Conservation (phyloP, 192 early-diverging fungal species). For the Coemansia sp. region DNA sequence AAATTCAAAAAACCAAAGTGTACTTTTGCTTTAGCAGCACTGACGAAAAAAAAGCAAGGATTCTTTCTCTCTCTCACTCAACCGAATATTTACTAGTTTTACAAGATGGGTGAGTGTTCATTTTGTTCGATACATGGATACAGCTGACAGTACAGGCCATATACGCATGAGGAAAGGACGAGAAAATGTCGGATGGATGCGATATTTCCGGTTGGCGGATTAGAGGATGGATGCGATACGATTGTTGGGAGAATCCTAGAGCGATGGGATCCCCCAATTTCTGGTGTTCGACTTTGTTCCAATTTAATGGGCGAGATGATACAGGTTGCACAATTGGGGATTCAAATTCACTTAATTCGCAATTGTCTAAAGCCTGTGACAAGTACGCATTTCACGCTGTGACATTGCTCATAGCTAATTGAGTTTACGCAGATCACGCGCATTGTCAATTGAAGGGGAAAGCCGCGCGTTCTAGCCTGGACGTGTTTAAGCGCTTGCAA, state of each 20-base stretch:
- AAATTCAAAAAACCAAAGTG: neutral
- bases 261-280: neutral
- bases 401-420: too few relatives aligned
- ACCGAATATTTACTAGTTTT: slow-evolving; percentile 31
- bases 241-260: neutral
- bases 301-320: neutral
- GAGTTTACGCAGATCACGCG: too few relatives aligned
- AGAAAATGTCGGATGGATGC: neutral
- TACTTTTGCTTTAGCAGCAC: neutral
- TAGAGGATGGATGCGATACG: slow-evolving; percentile 13
- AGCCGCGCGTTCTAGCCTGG: too few relatives aligned
- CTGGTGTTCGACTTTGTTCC: neutral
- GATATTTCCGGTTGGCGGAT: neutral
- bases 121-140: neutral
- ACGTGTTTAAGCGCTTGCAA: too few relatives aligned
- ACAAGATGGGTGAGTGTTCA: slow-evolving; percentile 43
- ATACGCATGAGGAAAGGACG: neutral
- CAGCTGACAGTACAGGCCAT: neutral
- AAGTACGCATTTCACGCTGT: too few relatives aligned
- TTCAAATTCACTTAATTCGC: too few relatives aligned
- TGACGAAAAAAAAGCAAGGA: neutral
- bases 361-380: too few relatives aligned
- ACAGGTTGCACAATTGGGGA: neutral
- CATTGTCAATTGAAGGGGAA: too few relatives aligned
- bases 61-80: slow-evolving; percentile 39